Evolutionary conservation across 2,329 filamentous ascomycete genomes (phyloP), one percentile per base, ranked within the genome.

Genomic region (Aspergillus sp.): DNA sequence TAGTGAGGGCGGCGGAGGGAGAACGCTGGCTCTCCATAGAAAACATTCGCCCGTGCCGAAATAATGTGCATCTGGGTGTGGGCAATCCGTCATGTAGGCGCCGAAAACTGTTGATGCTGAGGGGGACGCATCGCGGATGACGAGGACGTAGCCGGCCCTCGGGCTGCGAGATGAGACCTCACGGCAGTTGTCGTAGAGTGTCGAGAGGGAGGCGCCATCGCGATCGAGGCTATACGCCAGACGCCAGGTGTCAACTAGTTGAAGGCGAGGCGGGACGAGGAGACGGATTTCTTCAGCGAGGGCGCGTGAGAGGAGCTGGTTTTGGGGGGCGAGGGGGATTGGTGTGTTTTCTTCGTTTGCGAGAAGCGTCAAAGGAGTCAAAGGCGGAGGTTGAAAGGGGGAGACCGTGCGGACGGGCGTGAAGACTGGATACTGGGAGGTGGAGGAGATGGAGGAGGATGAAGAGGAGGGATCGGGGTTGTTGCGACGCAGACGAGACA

Each of bases 41-140:
- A 96, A 99, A 76, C 93, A 98, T 75, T 99, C 95, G 68, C 95
- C 95, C 12, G 91, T 97, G 68, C 95, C 95, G 74, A 90, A 99
- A 80, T 96, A 99, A 62, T 93, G 90, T 2, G 91, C 78, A 1
- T 86, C 81, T 0, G 91, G 90, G 66, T 89, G 90, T 11, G 93
- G 93, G 51, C 90, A 82, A 72, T 99, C 93, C 52, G 91, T 96
- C 54, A 98, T 85, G 74, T 98, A 98, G 53, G 93, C 93, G 70
- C 95, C 95, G 72, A 99, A 99, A 43, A 91, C 84, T 24, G 76
- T 70, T 48, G 72, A 70, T 23, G 68, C 66, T 23, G 69, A 66
- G 3, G 72, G 66, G 15, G 71, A 75, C 19, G 84, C 84, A 73
- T 99, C 95, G 67, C 85, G 84, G 19, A 98, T 86, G 0, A 96